These are phyloP conservation scores for Cinchona pubescens DNA, from an alignment of 257 asterid species.

Conservation along the genomic window DNA sequence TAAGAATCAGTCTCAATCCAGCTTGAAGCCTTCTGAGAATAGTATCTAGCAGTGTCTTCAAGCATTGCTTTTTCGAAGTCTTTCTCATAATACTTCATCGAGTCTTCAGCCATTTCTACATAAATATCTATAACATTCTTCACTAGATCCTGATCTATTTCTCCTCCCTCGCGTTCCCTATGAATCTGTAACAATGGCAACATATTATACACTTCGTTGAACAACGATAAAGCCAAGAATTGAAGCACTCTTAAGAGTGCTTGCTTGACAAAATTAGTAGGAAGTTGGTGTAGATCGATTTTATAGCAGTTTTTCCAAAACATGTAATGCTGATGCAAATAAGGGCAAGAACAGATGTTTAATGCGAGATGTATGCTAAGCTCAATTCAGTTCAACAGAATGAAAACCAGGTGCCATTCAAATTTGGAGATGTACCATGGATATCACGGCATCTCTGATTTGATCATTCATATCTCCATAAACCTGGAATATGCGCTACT, in stretches of 20 bases:
- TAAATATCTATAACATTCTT: constrained; percentile 91
- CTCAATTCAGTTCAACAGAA: not conserved
- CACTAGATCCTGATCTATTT: constrained; percentile 82
- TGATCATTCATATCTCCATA: constrained; percentile 36
- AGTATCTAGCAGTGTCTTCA: constrained; percentile 82
- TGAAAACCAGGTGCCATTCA: constrained; percentile 4
- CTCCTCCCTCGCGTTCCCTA: constrained; percentile 98
- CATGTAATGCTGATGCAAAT: no score
- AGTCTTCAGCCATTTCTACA: constrained; percentile 96
- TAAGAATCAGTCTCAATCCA: constrained; percentile 57
- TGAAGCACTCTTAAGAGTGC: no score
- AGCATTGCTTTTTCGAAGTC: constrained; percentile 90
- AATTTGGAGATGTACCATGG: constrained; percentile 31
- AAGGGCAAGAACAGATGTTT: not conserved
- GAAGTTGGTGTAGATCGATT: no score
- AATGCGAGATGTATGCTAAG: no score
- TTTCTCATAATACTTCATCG: constrained; percentile 85
- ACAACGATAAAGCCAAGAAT: constrained; percentile 7
- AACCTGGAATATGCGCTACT: constrained; percentile 23
- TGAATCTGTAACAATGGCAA: no score
- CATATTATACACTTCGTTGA: no score
- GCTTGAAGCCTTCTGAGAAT: constrained; percentile 94
- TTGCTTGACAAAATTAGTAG: no score
- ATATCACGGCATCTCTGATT: constrained; percentile 37
- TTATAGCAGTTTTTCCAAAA: no score